Base-by-base conservation (phyloP, 768 basidiomycete genomes). In the Leccinum aurantiacum region DNA sequence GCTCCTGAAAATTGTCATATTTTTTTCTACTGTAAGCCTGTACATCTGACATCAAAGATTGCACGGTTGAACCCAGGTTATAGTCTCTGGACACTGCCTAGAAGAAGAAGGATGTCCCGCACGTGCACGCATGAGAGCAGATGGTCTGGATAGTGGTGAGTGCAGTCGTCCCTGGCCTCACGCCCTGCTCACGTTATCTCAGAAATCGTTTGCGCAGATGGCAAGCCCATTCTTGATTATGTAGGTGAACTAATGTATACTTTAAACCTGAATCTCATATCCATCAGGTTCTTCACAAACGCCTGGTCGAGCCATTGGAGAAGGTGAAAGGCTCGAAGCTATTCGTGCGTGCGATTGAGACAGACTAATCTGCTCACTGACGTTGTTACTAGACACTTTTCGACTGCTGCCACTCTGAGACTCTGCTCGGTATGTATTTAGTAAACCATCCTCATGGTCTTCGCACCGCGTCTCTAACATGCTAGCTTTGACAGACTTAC, bases 21-120 rank as follows among this genome's bases (percentile, higher is more conserved):
- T 63, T 78, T 83, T 56, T 83, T 87, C 63, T 83, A 84, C 46
- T 87, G 85, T 85, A 62, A 38, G 80, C 27, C 6, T 3, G 27
- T 13, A 14, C 4, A 1, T 4, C 29, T 27, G 3, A 13, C 5
- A 11, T n/a, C 2, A 11, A 29, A 9, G 10, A 52, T n/a, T 2
- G 5, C 50, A 52, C 6, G n/a, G 10, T 44, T 14, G 5, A 52
- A 19, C n/a, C 1, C 11, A 3, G 10, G 10, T 9, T 6, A 6
- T 3, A 52, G 50, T 33, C 29, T 52, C 50, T 9, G 71, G 71
- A 0, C 71, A 74, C 4, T 70, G 62, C 0, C 2, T 66, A 6
- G 64, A 72, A 47, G 60, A 60, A 38, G 58, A 60, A 38, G 57
- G 59, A 2, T 37, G 49, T 46, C 14, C 10, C 7, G 58, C 81